Evolutionary conservation across 345 rosid species (phyloP), one percentile per base, ranked within the genome.

Genomic region (Syzygium aromaticum): DNA sequence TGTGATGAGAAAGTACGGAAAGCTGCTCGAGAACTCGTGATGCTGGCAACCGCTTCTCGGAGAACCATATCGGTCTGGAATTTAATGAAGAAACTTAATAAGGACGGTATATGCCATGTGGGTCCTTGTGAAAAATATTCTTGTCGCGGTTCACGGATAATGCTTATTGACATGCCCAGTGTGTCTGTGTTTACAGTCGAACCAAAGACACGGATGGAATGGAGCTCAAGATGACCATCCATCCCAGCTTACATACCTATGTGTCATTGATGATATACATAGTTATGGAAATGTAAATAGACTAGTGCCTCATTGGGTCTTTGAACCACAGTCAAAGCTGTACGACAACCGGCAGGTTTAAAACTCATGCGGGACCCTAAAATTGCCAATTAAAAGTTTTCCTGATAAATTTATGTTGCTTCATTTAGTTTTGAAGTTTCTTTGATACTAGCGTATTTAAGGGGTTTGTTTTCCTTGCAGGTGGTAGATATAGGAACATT

Each of bases 401-500:
- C 78, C 43, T 33, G 19, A 67, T 9, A 33, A 17, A 30, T 30
- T 64, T 17, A 67, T 67, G 40, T 67, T 10, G 80, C 49, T 73
- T 38, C 40, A 38, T 3, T 38, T 38, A 38, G 40, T 38, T 38
- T 38, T 38, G 40, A 38, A 38, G 40, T 38, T 38, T 38, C 40
- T 38, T 38, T 38, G 3, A 38, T 38, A 3, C 40, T 38, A 38
- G 40, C 40, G 40, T 38, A 38, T 38, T 38, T 38, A 38, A 38
- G 40, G 40, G 40, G 40, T 73, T 73, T 38, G 49, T 38, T 73
- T 33, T 21, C 33, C 49, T 73, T 46, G 46, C 80, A 73, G 80
- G 49, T 38, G 51, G 77, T 89, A 19, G 89, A 86, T n/a, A 85
- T 93, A 61, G 90, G 40, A 86, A 54, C 85, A 84, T 88, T 87